A percentile compares a stretch with the other conserved stretches of the same genome.
phyloP scores from a whole-genome alignment of 768 basidiomycete species.

The Glaciozyma martinii region DNA sequence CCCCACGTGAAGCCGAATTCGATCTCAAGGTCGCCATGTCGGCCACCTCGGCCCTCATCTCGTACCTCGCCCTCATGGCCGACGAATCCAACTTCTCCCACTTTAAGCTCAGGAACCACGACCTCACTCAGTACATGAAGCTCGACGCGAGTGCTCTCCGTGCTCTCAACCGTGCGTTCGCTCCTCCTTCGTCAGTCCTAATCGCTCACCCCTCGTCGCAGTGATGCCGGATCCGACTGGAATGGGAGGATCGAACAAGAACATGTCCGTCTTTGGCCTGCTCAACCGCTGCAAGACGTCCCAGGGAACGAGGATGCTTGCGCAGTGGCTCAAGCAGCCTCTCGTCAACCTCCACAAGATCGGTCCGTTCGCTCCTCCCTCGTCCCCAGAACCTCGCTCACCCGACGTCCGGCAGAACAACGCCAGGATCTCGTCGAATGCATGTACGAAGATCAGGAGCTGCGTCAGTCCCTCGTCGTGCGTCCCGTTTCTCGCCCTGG shows the following conservation, averaged over 20 bases:
- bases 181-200: neutral
- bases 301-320: constrained; percentile 78
- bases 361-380: constrained; percentile 46
- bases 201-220: neutral
- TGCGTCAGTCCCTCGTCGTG: constrained; percentile 66
- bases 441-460: constrained; percentile 68
- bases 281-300: constrained; percentile 94
- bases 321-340: constrained; percentile 92
- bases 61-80: constrained; percentile 68
- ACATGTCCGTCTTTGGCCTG: constrained; percentile 76
- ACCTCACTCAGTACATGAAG: constrained; percentile 88
- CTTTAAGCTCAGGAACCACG: constrained; percentile 74
- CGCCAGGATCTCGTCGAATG: constrained; percentile 79
- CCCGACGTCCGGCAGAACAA: constrained; percentile 49
- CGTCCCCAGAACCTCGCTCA: neutral
- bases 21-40: constrained; percentile 66
- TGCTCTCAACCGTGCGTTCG: constrained; percentile 59
- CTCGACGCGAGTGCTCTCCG: constrained; percentile 89
- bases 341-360: constrained; percentile 90
- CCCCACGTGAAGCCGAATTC: constrained; percentile 56
- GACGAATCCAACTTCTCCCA: constrained; percentile 70
- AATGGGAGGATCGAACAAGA: constrained; percentile 55
- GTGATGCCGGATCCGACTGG: constrained; percentile 31
- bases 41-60: constrained; percentile 68
- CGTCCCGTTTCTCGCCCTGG: constrained; percentile 7